Evolutionary conservation across 2,329 filamentous ascomycete species (phyloP).

Genomic region (Fusarium veterinarium): DNA sequence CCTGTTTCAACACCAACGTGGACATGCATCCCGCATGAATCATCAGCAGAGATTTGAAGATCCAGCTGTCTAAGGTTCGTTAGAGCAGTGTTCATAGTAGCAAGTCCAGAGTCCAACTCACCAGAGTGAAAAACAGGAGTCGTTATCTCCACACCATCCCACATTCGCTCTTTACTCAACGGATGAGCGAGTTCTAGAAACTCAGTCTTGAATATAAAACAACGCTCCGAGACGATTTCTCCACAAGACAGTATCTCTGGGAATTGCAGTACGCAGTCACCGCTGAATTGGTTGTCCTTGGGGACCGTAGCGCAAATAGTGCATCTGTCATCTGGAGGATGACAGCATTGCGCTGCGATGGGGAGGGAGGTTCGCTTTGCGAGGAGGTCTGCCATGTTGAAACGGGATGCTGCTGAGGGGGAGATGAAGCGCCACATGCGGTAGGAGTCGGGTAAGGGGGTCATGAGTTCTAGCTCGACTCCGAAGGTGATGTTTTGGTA

Average conservation of each 20-base stretch:
- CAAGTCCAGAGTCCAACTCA: slow-evolving; percentile 35
- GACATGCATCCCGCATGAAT: slow-evolving; percentile 42
- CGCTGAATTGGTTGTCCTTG: not conserved
- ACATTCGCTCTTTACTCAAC: not conserved
- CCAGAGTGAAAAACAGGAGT: slow-evolving; percentile 30
- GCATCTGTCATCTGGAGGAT: not conserved
- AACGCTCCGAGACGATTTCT: not conserved
- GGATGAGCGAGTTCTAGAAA: not conserved
- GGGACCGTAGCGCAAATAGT: not conserved
- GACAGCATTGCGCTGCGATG: slow-evolving; percentile 10
- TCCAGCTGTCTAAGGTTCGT: slow-evolving; percentile 13
- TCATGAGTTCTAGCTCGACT: slow-evolving; percentile 41
- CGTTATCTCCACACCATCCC: slow-evolving; percentile 35
- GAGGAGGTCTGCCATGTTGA: slow-evolving; percentile 9
- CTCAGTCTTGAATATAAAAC: slow-evolving; percentile 32
- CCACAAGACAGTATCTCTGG: not conserved
- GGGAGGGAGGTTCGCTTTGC: not conserved
- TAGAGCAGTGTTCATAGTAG: slow-evolving; percentile 2
- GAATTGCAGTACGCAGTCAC: not conserved
- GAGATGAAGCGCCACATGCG: not conserved
- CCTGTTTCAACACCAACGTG: slow-evolving; percentile 41
- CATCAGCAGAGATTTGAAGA: slow-evolving; percentile 21
- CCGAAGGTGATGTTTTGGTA: slow-evolving; percentile 30
- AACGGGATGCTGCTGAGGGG: not conserved
- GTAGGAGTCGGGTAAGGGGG: not conserved